phyloP scores from a whole-genome alignment of 176 grass and related monocot species.

The Echinochloa phyllopogon region DNA sequence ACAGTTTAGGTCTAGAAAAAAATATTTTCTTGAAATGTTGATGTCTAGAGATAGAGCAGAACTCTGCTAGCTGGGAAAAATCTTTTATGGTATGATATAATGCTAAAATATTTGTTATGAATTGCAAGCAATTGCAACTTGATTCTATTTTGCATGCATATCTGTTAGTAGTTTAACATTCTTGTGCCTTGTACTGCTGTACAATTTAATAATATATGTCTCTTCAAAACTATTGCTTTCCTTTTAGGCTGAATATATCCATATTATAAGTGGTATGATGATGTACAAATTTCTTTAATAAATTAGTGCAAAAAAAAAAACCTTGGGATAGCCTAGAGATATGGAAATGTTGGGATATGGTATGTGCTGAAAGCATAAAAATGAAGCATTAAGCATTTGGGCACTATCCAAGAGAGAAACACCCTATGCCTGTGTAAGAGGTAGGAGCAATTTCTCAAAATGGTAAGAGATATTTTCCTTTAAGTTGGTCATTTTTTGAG shows the following conservation, averaged over 20 bases:
- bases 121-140: neutral
- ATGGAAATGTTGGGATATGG: neutral
- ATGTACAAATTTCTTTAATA: neutral
- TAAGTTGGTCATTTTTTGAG: neutral
- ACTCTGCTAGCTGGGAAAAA: neutral
- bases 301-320: neutral
- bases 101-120: neutral
- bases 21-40: neutral
- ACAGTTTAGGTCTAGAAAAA: neutral
- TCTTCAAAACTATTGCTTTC: neutral
- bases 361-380: neutral
- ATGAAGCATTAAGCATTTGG: neutral
- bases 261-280: slow-evolving; percentile 1
- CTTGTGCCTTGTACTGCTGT: neutral
- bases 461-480: neutral
- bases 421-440: neutral
- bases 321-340: neutral
- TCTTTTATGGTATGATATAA: neutral
- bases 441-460: neutral
- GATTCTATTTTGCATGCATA: neutral
- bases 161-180: neutral
- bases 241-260: neutral
- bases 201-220: slow-evolving; percentile 14
- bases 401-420: neutral
- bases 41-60: neutral